phyloP scores from a whole-genome alignment of 129 eudicot genomes.

The carrot (Daucus carota) region DNA sequence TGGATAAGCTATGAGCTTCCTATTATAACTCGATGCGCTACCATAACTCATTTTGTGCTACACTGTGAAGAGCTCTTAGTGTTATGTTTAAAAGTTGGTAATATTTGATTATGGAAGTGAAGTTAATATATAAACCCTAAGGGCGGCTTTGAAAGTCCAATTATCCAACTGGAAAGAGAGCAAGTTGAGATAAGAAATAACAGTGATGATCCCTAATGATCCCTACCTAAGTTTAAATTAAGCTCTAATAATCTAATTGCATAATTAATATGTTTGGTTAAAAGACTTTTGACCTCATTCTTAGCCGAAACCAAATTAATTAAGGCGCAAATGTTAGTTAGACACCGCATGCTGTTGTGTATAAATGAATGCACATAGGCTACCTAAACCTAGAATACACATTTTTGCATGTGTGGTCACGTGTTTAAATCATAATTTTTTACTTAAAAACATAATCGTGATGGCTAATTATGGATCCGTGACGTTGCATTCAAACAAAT shows the following conservation, averaged over 20 bases:
- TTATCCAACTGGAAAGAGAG: not conserved
- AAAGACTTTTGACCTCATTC: not conserved
- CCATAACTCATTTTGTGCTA: not conserved
- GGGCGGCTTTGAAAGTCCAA: slow-evolving; percentile 7
- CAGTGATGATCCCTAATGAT: not conserved
- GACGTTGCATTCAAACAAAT: not conserved
- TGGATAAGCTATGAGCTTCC: slow-evolving; percentile 6
- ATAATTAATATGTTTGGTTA: not conserved
- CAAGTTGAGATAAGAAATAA: not conserved
- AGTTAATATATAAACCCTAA: not conserved
- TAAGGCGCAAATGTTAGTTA: not conserved
- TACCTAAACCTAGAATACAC: not conserved
- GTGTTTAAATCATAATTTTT: too few relatives aligned
- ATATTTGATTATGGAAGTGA: not conserved
- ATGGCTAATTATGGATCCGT: not conserved
- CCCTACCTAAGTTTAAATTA: not conserved
- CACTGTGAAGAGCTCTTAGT: not conserved
- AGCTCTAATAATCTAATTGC: not conserved
- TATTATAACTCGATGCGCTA: slow-evolving; percentile 7
- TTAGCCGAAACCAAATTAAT: slow-evolving; percentile 1
- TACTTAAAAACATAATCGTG: not conserved
- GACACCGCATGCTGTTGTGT: not conserved
- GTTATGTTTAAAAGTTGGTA: not conserved
- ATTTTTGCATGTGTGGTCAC: not conserved
- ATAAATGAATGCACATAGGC: not conserved